Percentiles rank a stretch among this genome's conserved stretches.
These are phyloP conservation scores for Dothiorella sarmentorum DNA, from an alignment of 2,329 filamentous ascomycete genomes.

Conservation along the genomic window DNA sequence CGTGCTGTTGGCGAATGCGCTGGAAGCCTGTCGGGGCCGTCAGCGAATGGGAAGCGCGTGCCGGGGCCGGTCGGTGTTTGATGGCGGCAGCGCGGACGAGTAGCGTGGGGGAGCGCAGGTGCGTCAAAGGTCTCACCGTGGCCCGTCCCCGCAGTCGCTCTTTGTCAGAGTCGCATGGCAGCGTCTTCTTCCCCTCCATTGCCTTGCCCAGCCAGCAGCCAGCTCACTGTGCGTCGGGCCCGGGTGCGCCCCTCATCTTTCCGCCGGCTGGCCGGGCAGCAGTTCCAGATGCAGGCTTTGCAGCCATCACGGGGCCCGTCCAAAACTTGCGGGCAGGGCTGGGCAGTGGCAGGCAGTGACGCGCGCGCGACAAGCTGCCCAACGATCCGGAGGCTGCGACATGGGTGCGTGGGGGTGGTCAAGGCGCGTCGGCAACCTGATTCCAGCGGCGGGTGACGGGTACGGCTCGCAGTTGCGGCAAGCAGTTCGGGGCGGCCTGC, in stretches of 20 bases:
- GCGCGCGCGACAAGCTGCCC: slow-evolving; percentile 3
- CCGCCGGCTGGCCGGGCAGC: not conserved
- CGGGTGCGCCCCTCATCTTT: not conserved
- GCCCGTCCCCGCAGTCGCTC: slow-evolving; percentile 13
- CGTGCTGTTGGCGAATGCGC: slow-evolving; percentile 1
- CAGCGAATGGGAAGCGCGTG: slow-evolving; percentile 18
- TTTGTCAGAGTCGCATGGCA: slow-evolving; percentile 14
- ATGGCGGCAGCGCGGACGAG: slow-evolving; percentile 20
- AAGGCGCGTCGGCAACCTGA: slow-evolving; percentile 14
- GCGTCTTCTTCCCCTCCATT: not conserved
- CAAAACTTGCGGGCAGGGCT: not conserved
- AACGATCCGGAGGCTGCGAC: not conserved
- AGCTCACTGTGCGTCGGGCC: slow-evolving; percentile 13
- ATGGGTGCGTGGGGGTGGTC: slow-evolving; percentile 8
- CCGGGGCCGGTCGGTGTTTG: slow-evolving; percentile 19
- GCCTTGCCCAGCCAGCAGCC: not conserved
- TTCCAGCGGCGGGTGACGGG: slow-evolving; percentile 13
- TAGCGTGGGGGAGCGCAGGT: slow-evolving; percentile 27
- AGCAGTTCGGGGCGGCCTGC: slow-evolving; percentile 5
- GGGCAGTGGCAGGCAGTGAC: not conserved
- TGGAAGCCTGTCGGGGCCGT: slow-evolving; percentile 1
- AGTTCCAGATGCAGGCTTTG: slow-evolving; percentile 4
- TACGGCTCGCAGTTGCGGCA: slow-evolving; percentile 1
- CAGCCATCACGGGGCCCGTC: not conserved
- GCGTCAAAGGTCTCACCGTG: slow-evolving; percentile 24